phyloP scores from a whole-genome alignment of 306 rosid species.

The Gynostemma pentaphyllum region DNA sequence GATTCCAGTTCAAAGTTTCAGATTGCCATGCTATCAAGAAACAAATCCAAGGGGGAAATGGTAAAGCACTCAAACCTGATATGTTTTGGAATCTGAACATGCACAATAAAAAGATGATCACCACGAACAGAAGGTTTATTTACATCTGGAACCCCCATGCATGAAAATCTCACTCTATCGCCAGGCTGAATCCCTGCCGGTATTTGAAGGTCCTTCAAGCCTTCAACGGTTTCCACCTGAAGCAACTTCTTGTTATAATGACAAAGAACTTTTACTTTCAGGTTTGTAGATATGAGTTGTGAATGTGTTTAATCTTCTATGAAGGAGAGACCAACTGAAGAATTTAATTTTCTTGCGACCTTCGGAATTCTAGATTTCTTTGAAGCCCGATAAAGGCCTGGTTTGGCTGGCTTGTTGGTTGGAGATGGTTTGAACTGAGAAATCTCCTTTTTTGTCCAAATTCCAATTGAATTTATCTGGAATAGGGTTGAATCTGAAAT shows the following conservation, averaged over 20 bases:
- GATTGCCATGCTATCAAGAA: background rate
- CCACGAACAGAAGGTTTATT: slow-evolving; percentile 73
- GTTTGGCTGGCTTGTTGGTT: too few species aligned
- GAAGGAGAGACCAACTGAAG: too few species aligned
- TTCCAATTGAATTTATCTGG: too few species aligned
- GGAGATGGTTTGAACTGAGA: too few species aligned
- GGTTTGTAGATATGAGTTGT: background rate
- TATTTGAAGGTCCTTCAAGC: slow-evolving; percentile 57
- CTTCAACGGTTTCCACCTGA: slow-evolving; percentile 93
- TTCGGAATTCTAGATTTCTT: too few species aligned
- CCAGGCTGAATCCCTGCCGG: slow-evolving; percentile 92
- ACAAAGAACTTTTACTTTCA: slow-evolving; percentile 8
- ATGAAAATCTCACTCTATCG: slow-evolving; percentile 49
- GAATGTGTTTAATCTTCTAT: too few species aligned
- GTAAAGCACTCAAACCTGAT: slow-evolving; percentile 42
- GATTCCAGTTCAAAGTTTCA: background rate
- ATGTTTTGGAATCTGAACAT: slow-evolving; percentile 66
- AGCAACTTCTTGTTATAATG: slow-evolving; percentile 9
- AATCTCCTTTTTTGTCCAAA: too few species aligned
- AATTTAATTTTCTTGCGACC: too few species aligned
- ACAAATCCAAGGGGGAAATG: background rate
- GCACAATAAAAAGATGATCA: slow-evolving; percentile 70
- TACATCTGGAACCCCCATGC: slow-evolving; percentile 72
- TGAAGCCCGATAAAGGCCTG: too few species aligned
- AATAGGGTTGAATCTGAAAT: too few species aligned